Conservation (phyloP, 1,284 basidiomycete species). For the Leccinum ponderosum region DNA sequence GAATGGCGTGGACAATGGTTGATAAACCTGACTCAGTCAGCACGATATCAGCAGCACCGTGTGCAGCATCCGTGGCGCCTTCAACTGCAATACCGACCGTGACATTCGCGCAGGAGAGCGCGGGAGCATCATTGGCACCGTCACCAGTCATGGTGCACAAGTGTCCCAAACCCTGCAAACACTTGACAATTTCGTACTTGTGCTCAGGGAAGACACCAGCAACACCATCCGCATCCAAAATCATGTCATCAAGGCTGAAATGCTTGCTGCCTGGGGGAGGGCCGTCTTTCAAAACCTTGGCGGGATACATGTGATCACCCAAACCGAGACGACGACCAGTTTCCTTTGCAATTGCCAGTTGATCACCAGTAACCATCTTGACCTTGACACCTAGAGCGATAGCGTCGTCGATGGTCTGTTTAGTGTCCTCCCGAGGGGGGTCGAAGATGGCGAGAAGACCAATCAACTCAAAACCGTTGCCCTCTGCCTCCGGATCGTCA, state of each 20-base stretch:
- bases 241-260: constrained; percentile 78
- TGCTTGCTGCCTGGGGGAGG: constrained; percentile 69
- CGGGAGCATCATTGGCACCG: constrained; percentile 86
- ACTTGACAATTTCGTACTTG: constrained; percentile 85
- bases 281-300: too few relatives aligned
- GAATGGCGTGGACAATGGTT: constrained; percentile 85
- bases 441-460: constrained; percentile 98
- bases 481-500: constrained; percentile 78
- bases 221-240: constrained; percentile 77
- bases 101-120: constrained; percentile 75
- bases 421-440: constrained; percentile 97
- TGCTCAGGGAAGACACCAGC: constrained; percentile 89
- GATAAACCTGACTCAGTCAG: constrained; percentile 84
- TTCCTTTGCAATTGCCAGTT: too few relatives aligned
- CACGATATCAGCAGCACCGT: constrained; percentile 85
- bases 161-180: constrained; percentile 79
- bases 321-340: too few relatives aligned
- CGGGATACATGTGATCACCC: too few relatives aligned
- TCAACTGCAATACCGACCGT: constrained; percentile 83
- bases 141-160: constrained; percentile 83
- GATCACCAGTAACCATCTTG: too few relatives aligned
- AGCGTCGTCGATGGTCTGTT: constrained; percentile 98
- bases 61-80: constrained; percentile 85
- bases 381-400: constrained; percentile 85
- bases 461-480: constrained; percentile 96